Percentiles rank a stretch among this genome's conserved stretches.
Evolutionary conservation across 148 eudicot species (phyloP).

Genomic region (Rhododendron ferrugineum): DNA sequence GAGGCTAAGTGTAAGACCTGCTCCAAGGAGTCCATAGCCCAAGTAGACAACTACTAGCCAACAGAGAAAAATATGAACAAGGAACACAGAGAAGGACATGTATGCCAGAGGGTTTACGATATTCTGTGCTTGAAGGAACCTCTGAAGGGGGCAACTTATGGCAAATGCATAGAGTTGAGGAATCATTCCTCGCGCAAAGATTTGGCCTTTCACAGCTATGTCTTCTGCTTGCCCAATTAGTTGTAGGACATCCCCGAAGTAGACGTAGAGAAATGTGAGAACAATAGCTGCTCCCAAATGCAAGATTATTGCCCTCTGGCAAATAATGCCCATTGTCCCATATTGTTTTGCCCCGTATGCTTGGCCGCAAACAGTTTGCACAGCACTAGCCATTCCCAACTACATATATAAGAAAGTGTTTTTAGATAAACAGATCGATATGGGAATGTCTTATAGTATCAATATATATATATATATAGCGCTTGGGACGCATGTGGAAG

Average conservation of each 20-base stretch:
- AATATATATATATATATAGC: no score
- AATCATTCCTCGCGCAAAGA: constrained; percentile 41
- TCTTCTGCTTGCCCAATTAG: constrained; percentile 40
- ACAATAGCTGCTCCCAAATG: constrained; percentile 41
- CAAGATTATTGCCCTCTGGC: constrained; percentile 48
- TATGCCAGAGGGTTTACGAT: constrained; percentile 60
- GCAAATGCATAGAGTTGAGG: constrained; percentile 57
- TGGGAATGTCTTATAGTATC: not conserved
- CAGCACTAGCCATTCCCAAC: constrained; percentile 70
- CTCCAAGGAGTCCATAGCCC: constrained; percentile 43
- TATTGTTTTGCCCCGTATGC: constrained; percentile 51
- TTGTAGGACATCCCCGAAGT: constrained; percentile 23
- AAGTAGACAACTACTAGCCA: constrained; percentile 45
- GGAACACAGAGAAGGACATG: constrained; percentile 42
- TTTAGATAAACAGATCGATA: not conserved
- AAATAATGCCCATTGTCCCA: constrained; percentile 46
- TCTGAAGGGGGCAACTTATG: constrained; percentile 41
- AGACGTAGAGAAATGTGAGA: constrained; percentile 42
- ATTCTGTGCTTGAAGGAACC: constrained; percentile 57
- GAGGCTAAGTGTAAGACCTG: constrained; percentile 42
- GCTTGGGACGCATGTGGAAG: not conserved
- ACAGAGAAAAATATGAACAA: constrained; percentile 32
- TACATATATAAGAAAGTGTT: not conserved
- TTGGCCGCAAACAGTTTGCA: constrained; percentile 62
- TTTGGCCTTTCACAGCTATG: constrained; percentile 43